Base-by-base conservation (phyloP, 75 land plant genomes). In the Ceratopteris richardii region DNA sequence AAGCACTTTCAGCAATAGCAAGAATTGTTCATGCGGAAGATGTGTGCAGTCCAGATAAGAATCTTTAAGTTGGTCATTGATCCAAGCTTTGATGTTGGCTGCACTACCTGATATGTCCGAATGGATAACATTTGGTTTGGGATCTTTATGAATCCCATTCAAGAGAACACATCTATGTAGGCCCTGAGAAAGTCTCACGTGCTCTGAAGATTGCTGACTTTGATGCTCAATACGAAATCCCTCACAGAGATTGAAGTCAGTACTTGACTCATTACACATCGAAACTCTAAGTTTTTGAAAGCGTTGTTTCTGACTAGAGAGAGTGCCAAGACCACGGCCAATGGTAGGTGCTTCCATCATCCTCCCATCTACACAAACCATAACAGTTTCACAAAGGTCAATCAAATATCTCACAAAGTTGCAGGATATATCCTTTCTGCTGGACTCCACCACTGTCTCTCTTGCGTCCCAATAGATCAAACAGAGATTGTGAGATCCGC, bases 391-490 rank as follows among this genome's bases (percentile, higher is more conserved):
- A 44, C 75, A 73, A 7, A 73, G 57, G 22, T 73, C 65, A 1
- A 66, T 54, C 21, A 73, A 9, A 43, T 73, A 73, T 22, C 65
- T 44, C 0, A 73, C 57, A 28, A 73, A 73, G 40, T 66, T 73
- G 65, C 75, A 73, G 4, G 75, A 67, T 30, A 73, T 54, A 17
- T 73, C 54, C 26, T 73, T 73, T 43, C 71, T 58, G 1, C 16
- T 55, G 6, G 31, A 7, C 20, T 58, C 55, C 28, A 44, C 36
- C 44, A n/a, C 25, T 40, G 42, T 40, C n/a, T n/a, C n/a, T 33
- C 69, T 69, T 42, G 31, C 44, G 26, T 71, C 54, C 74, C 63
- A 65, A 58, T 71, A 71, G 62, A 71, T 58, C 23, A 67, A n/a
- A 30, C 25, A 42, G 20, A 66, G 28, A 7, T n/a, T n/a, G n/a